phyloP scores from a whole-genome alignment of 176 grass and related monocot species.

The Phragmites australis region DNA sequence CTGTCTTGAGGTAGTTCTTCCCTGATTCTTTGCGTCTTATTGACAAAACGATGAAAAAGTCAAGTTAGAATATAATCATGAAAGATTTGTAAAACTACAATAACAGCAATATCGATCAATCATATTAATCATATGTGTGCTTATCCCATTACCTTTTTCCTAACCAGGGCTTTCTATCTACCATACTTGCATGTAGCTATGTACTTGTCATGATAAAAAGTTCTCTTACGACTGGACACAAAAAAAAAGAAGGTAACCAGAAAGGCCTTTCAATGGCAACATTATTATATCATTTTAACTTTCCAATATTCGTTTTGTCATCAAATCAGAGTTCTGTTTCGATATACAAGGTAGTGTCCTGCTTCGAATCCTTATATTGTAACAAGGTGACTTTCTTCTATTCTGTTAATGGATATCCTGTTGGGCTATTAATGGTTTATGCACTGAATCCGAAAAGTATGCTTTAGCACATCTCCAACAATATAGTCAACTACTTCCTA shows the following conservation, averaged over 20 bases:
- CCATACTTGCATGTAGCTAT: not conserved
- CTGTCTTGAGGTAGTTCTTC: slow-evolving; percentile 72
- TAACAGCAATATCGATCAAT: not conserved
- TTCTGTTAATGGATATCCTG: not conserved
- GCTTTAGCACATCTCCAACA: no score
- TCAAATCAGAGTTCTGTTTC: not conserved
- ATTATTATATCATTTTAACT: not conserved
- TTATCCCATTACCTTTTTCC: not conserved
- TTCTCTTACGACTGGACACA: not conserved
- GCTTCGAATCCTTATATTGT: not conserved
- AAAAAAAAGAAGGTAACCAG: not conserved
- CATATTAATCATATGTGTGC: not conserved
- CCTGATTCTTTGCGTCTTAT: slow-evolving; percentile 83
- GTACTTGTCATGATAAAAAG: not conserved
- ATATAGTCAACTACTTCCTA: no score
- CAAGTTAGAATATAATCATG: slow-evolving; percentile 20
- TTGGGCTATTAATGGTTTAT: slow-evolving; percentile 4
- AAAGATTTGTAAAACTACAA: not conserved
- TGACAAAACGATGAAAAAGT: slow-evolving; percentile 17
- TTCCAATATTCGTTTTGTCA: not conserved
- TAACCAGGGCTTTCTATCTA: not conserved
- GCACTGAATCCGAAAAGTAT: not conserved
- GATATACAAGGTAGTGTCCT: not conserved
- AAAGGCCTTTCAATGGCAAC: not conserved
- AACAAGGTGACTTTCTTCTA: not conserved